Evolutionary conservation across 2,329 filamentous ascomycete species (phyloP).

Genomic region (Penicillium hordei): DNA sequence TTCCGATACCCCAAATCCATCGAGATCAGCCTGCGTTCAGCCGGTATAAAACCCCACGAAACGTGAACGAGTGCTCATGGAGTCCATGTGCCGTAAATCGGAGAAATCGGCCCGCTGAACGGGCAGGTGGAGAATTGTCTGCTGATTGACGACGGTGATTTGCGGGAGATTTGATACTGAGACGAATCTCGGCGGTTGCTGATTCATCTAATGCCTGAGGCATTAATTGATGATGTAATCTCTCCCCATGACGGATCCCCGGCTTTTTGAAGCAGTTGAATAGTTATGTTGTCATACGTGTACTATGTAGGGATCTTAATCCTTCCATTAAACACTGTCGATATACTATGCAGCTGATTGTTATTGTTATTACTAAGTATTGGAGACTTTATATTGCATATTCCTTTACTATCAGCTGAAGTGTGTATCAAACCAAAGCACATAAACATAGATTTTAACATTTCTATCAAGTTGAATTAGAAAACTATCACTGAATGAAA

Average conservation of each 20-base stretch:
- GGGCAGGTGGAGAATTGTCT: not conserved
- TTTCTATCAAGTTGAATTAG: not conserved
- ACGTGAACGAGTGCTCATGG: slow-evolving; percentile 25
- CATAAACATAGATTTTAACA: too few relatives aligned
- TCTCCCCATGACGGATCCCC: too few relatives aligned
- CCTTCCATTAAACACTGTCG: too few relatives aligned
- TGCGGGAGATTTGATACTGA: slow-evolving; percentile 5
- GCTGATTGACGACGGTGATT: not conserved
- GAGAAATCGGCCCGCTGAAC: slow-evolving; percentile 30
- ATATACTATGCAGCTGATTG: too few relatives aligned
- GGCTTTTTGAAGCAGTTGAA: not conserved
- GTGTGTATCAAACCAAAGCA: not conserved
- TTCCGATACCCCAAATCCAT: slow-evolving; percentile 41
- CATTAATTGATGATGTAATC: not conserved
- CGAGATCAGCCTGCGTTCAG: slow-evolving; percentile 29
- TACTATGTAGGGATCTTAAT: too few relatives aligned
- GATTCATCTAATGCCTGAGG: slow-evolving; percentile 15
- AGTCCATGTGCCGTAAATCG: slow-evolving; percentile 41
- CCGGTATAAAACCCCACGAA: slow-evolving; percentile 33
- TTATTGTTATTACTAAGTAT: not conserved
- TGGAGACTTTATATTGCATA: not conserved
- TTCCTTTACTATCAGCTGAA: not conserved
- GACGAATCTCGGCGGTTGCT: slow-evolving; percentile 33
- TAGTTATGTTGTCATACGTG: not conserved
- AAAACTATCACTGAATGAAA: not conserved